These are phyloP conservation scores for Rhizopus microsporus DNA, from an alignment of 371 early-diverging fungal genomes.

Conservation along the genomic window DNA sequence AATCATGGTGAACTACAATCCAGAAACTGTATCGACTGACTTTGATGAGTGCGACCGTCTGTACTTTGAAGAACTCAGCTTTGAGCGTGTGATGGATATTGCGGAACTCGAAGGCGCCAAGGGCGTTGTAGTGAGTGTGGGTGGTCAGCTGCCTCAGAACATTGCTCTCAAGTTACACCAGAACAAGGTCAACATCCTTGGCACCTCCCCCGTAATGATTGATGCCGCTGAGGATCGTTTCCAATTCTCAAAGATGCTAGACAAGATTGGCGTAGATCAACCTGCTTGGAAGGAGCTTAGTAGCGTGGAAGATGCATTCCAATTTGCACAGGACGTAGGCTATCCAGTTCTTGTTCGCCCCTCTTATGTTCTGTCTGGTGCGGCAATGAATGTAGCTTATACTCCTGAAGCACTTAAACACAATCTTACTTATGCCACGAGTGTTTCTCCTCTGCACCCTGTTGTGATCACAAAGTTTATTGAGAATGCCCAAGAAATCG, in stretches of 20 bases:
- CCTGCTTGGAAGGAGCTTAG: slow-evolving; percentile 94
- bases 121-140: slow-evolving; percentile 90
- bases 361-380: slow-evolving; percentile 94
- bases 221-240: slow-evolving; percentile 93
- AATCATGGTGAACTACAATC: slow-evolving; percentile 97
- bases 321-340: slow-evolving; percentile 83
- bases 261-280: slow-evolving; percentile 93
- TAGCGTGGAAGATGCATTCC: slow-evolving; percentile 76
- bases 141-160: slow-evolving; percentile 95
- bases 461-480: slow-evolving; percentile 96
- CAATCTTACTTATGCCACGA: slow-evolving; percentile 82
- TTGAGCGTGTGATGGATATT: slow-evolving; percentile 93
- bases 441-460: slow-evolving; percentile 88
- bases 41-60: slow-evolving; percentile 95
- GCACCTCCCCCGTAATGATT: slow-evolving; percentile 92
- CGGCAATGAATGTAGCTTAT: slow-evolving; percentile 93
- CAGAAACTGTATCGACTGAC: slow-evolving; percentile 96
- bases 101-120: slow-evolving; percentile 82
- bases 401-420: slow-evolving; percentile 51
- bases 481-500: slow-evolving; percentile 94
- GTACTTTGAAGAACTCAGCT: slow-evolving; percentile 90
- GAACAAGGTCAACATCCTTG: slow-evolving; percentile 87
- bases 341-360: slow-evolving; percentile 95
- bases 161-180: slow-evolving; percentile 87
- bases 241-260: slow-evolving; percentile 93